phyloP scores from a whole-genome alignment of 495 filamentous ascomycete species.

The Aeminium ludgeri region DNA sequence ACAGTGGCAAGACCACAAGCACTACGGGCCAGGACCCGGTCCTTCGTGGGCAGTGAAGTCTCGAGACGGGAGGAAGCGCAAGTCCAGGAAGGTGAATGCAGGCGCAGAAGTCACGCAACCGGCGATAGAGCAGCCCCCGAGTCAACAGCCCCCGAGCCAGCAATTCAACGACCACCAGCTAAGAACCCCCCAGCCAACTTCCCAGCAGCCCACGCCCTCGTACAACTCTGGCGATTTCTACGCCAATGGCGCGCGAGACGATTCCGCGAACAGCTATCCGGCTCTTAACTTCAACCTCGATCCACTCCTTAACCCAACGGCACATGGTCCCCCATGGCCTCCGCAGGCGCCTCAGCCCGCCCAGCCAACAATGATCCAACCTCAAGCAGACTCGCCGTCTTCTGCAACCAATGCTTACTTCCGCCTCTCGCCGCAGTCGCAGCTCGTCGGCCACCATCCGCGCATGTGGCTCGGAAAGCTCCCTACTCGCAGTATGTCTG shows the following conservation, averaged over 20 bases:
- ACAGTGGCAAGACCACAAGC: conserved; percentile 8
- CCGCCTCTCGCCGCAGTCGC: conserved; percentile 40
- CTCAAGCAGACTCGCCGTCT: too few species aligned
- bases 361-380: too few species aligned
- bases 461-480: conserved; percentile 50
- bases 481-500: too few species aligned
- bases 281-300: conserved; percentile 45
- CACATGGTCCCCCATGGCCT: conserved; percentile 18
- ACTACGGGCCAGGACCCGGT: conserved; percentile 22
- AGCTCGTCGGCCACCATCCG: conserved; percentile 26
- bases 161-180: too few species aligned
- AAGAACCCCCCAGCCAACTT: too few species aligned
- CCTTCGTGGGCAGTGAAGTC: too few species aligned
- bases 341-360: conserved; percentile 33
- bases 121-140: too few species aligned
- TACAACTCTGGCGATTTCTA: too few species aligned
- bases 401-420: conserved; percentile 43
- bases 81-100: background rate
- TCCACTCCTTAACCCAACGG: conserved; percentile 21
- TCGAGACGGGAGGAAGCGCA: background rate
- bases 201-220: too few species aligned
- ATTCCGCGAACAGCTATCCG: too few species aligned
- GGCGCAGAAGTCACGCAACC: background rate
- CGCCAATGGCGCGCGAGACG: too few species aligned
- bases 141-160: too few species aligned